Evolutionary conservation across 176 grass and related monocot species (phyloP), one percentile per base, ranked within the genome.

Genomic region (Poa annua): DNA sequence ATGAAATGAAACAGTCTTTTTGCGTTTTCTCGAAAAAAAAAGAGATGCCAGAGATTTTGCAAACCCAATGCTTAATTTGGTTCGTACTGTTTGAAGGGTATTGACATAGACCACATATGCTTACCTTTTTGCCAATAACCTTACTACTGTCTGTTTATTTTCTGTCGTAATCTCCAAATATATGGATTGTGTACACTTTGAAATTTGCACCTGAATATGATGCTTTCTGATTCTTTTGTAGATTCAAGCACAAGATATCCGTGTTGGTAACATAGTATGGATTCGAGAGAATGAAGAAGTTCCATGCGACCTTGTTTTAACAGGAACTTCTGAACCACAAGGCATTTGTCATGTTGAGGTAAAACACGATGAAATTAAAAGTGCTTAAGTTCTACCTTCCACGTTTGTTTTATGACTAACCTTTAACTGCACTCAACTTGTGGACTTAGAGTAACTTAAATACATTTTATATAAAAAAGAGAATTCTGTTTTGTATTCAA

Each of bases 201-300:
- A 59, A 26, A 71, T 10, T 63, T 81, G 41, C 50, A 53, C 39
- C 7, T 85, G 29, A 84, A 69, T 66, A 22, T 85, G 87, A 33
- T 56, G 16, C 11, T 71, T 35, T 69, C 41, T 19, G 76, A 39
- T 85, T 61, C 74, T 87, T 22, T 74, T 57, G 71, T 91, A 98
- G 95, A 91, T 98, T 88, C 86, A 91, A 93, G 95, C 95, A 80
- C 92, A 98, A 91, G 92, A 98, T 83, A 91, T 98, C 77, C 79
- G 72, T 81, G 92, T 98, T 87, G 90, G 95, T 88, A 95, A 89
- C 86, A 95, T 98, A 91, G 88, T 98, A 57, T 98, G 95, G 95
- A 76, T 98, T 74, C 89, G 90, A 79, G 95, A 98, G 91, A 98
- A 98, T 88, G 95, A 98, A 81, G 95, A 98, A 90, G 92, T 98